A percentile compares a stretch with the other conserved stretches of the same genome.
These are phyloP conservation scores for Mucor saturninus DNA, from an alignment of 371 early-diverging fungal genomes.

Conservation along the genomic window DNA sequence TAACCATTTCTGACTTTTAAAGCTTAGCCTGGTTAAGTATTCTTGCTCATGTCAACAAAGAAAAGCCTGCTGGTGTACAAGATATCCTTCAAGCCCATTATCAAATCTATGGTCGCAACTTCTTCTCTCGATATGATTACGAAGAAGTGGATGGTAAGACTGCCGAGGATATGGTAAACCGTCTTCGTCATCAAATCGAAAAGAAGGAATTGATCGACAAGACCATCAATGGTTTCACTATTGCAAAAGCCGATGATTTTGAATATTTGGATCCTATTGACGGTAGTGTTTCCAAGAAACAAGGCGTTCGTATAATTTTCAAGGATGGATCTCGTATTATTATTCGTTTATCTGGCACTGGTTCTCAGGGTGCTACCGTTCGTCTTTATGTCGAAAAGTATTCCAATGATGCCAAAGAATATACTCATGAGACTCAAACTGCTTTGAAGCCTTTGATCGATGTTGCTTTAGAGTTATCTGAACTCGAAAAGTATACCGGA, in stretches of 20 bases:
- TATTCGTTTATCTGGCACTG: slow-evolving; percentile 94
- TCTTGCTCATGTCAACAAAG: slow-evolving; percentile 76
- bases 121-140: slow-evolving; percentile 95
- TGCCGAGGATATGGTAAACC: slow-evolving; percentile 81
- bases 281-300: slow-evolving; percentile 81
- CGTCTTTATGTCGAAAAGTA: slow-evolving; percentile 96
- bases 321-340: slow-evolving; percentile 90
- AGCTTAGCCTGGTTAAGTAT: slow-evolving; percentile 92
- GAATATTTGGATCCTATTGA: slow-evolving; percentile 95
- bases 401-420: slow-evolving; percentile 63
- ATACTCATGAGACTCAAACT: slow-evolving; percentile 72
- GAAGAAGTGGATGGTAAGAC: slow-evolving; percentile 90
- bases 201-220: slow-evolving; percentile 61
- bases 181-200: slow-evolving; percentile 62
- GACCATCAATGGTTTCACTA: slow-evolving; percentile 64
- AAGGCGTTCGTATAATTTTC: slow-evolving; percentile 93
- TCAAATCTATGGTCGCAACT: slow-evolving; percentile 91
- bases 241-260: slow-evolving; percentile 87
- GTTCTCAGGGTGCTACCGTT: slow-evolving; percentile 95
- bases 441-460: slow-evolving; percentile 91
- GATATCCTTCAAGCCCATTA: slow-evolving; percentile 85
- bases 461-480: slow-evolving; percentile 78
- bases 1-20: slow-evolving; percentile 11
- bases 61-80: slow-evolving; percentile 63
- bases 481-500: slow-evolving; percentile 84